Evolutionary conservation across 2,329 filamentous ascomycete genomes (phyloP).

Genomic region (Alternaria metachromatica): DNA sequence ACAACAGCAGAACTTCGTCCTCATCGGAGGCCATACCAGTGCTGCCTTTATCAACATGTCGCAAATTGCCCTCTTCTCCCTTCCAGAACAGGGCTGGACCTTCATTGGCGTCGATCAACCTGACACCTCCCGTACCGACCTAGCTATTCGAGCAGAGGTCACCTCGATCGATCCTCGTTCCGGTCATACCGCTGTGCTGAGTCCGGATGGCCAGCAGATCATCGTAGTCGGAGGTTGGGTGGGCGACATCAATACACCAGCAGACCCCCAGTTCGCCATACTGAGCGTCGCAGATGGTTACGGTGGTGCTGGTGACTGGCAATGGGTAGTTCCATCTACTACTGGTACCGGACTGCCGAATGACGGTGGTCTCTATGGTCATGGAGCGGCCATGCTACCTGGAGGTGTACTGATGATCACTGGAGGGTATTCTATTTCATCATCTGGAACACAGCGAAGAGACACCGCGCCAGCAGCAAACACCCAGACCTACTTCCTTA

Average conservation of each 20-base stretch:
- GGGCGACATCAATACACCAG: slow-evolving; percentile 76
- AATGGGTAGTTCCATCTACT: slow-evolving; percentile 68
- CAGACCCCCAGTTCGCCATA: slow-evolving; percentile 80
- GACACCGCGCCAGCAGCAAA: slow-evolving; percentile 46
- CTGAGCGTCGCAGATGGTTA: slow-evolving; percentile 78
- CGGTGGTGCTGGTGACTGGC: slow-evolving; percentile 67
- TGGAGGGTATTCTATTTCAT: slow-evolving; percentile 63
- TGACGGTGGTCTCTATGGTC: slow-evolving; percentile 64
- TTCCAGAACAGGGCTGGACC: slow-evolving; percentile 86
- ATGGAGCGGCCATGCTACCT: slow-evolving; percentile 67
- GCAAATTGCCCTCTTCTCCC: slow-evolving; percentile 82
- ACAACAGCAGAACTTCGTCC: slow-evolving; percentile 78
- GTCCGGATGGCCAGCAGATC: slow-evolving; percentile 77
- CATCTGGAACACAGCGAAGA: slow-evolving; percentile 46
- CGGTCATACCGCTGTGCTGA: slow-evolving; percentile 85
- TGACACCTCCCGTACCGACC: slow-evolving; percentile 59
- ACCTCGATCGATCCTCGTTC: slow-evolving; percentile 76
- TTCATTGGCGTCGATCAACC: slow-evolving; percentile 72
- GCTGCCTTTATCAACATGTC: slow-evolving; percentile 93
- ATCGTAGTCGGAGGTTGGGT: slow-evolving; percentile 92
- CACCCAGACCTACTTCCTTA: slow-evolving; percentile 63
- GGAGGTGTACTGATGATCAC: slow-evolving; percentile 67
- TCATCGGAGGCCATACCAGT: slow-evolving; percentile 85
- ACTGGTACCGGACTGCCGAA: slow-evolving; percentile 52
- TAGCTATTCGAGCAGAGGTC: slow-evolving; percentile 58